These are phyloP conservation scores for Isatis lusitanica DNA, from an alignment of 441 rosid genomes.

Conservation along the genomic window DNA sequence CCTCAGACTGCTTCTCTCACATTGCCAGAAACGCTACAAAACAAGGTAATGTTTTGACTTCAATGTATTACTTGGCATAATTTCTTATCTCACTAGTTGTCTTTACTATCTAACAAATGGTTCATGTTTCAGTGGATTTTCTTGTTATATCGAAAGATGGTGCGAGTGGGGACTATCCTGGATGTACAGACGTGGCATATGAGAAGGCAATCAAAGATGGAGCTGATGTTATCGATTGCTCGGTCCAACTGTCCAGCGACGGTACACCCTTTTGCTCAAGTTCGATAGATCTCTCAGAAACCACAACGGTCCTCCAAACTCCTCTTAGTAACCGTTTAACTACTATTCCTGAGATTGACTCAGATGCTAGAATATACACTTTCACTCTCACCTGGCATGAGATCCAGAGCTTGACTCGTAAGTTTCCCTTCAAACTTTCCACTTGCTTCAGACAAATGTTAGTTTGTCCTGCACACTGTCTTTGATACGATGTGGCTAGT, in stretches of 20 bases:
- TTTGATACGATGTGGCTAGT: neutral
- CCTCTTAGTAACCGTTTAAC: slow-evolving; percentile 6
- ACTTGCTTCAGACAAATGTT: neutral
- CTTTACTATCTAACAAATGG: neutral
- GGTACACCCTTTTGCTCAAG: neutral
- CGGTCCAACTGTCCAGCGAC: neutral
- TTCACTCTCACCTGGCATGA: slow-evolving; percentile 61
- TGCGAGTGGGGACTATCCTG: neutral
- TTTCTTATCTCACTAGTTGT: neutral
- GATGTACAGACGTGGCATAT: neutral
- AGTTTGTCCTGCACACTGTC: too few species aligned
- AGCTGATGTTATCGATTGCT: neutral
- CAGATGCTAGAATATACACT: slow-evolving; percentile 43
- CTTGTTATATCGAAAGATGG: slow-evolving; percentile 7
- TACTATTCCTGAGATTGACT: slow-evolving; percentile 36
- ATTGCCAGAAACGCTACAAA: slow-evolving; percentile 41
- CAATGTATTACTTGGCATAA: too few species aligned
- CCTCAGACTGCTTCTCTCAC: slow-evolving; percentile 77
- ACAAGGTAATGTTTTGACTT: slow-evolving; percentile 46
- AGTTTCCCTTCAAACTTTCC: slow-evolving; percentile 30
- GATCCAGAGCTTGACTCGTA: slow-evolving; percentile 50
- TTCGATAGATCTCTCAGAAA: slow-evolving; percentile 38
- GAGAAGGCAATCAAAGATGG: neutral
- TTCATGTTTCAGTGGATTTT: neutral
- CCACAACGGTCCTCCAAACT: slow-evolving; percentile 38